Conservation (phyloP, 2,329 filamentous ascomycete genomes). For the Boeremia lycopersici region DNA sequence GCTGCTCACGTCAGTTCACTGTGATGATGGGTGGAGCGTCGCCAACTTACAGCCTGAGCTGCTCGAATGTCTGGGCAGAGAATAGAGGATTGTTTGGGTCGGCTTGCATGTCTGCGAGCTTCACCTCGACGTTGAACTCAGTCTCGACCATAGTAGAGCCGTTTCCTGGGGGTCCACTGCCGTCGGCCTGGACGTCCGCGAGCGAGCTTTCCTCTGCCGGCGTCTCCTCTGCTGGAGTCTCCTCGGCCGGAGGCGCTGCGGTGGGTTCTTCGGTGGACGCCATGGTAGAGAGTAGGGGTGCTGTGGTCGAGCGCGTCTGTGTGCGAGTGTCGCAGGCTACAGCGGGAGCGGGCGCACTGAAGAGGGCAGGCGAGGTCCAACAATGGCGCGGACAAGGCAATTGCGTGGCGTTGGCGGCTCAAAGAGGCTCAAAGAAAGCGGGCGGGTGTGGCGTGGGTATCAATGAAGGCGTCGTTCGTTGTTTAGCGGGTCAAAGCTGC, state of each 20-base stretch:
- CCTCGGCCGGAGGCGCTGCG: conserved; percentile 10
- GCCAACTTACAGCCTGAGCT: conserved; percentile 75
- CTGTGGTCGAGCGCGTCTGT: neutral
- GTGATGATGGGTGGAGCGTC: neutral
- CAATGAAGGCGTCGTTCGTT: conserved; percentile 9
- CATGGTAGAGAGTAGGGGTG: conserved; percentile 9
- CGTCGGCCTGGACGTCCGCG: conserved; percentile 52
- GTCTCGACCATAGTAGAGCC: conserved; percentile 65
- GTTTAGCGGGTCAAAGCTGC: conserved; percentile 19
- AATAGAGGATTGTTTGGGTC: conserved; percentile 87
- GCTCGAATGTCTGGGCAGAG: conserved; percentile 82
- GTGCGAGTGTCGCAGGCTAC: conserved; percentile 8
- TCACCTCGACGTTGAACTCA: conserved; percentile 88
- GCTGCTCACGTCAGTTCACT: conserved; percentile 20
- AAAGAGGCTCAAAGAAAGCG: neutral
- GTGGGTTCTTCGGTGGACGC: conserved; percentile 24
- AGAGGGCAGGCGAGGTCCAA: conserved; percentile 1
- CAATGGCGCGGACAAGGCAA: neutral
- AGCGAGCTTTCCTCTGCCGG: conserved; percentile 14
- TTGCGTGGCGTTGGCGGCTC: neutral
- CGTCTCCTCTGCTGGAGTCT: conserved; percentile 5
- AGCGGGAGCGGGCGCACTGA: conserved; percentile 2
- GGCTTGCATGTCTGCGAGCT: conserved; percentile 84
- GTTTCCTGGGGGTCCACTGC: conserved; percentile 50
- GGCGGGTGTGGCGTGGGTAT: conserved; percentile 1